Base-by-base conservation (phyloP, 495 filamentous ascomycete genomes). In the Hypoxylon rickii region DNA sequence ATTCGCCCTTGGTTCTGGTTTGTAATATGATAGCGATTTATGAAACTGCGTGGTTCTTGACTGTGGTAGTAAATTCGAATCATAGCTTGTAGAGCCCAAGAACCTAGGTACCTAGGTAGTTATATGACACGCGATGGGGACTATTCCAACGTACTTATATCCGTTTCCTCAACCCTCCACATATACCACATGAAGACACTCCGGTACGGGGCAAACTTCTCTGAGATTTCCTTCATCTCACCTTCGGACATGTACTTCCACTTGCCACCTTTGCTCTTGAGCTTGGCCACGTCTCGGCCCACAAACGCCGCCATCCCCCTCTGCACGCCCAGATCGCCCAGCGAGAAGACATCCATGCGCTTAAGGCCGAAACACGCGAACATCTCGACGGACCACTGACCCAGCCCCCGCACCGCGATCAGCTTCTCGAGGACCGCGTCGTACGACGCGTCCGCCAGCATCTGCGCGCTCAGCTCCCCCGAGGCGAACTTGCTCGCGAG, bases 221-320 rank as follows among this genome's bases (percentile, higher is more conserved):
- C 89, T 2, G 89, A 84, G 44, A 87, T 72, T 60, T 92, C 86
- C 60, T 88, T 68, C 94, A 98, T 97, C 61, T 98, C 94, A 49
- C 82, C 80, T 71, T 98, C 94, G 10, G 80, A 78, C 90, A 97
- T 94, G 66, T 96, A 98, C 77, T 97, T 97, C 84, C 89, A 96
- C 77, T 97, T 97, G 46, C 90, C 89, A 17, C 86, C 87, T 61
- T 90, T 90, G 10, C 73, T 77, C 76, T 96, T 97, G 51, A 96
- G 68, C 69, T 90, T 94, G 18, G 73, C 81, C 2, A 97, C 85
- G 69, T 98, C 89, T 57, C 80, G 80, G 3, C 94, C 95, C 41
- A 88, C 73, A 63, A 94, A 92, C 0, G 88, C 86, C 2, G 95
- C 94, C 82, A 96, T 94, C 1, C 94, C 94, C 63, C 92, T 79